Base-by-base conservation (phyloP, 768 basidiomycete genomes). In the Leucocoprinus birnbaumii region DNA sequence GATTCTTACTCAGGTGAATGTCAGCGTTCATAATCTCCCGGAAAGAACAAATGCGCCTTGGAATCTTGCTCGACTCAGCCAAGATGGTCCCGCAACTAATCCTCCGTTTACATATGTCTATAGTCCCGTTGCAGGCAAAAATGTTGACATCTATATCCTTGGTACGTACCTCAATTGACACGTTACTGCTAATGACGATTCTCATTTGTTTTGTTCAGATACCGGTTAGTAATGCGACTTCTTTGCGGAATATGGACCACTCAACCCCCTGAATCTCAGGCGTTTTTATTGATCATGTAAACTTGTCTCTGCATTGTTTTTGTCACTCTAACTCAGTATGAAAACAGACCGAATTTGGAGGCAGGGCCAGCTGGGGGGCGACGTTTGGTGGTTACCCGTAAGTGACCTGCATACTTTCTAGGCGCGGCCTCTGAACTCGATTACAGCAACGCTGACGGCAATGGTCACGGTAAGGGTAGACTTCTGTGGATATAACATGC, bases 81-180 rank as follows among this genome's bases (percentile, higher is more conserved):
- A 58, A 57, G 51, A 59, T 55, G 26, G 41, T 51, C 44, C 26
- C 25, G 31, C 19, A 18, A 58, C 55, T 22, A 46, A 37, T n/a
- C 40, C 58, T 16, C 61, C 58, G 14, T 70, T 61, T 50, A 59
- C 59, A 24, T 63, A 63, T 48, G 58, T 41, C 19, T 63, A 60
- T 37, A 56, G 57, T 31, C 14, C 40, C 6, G 21, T 24, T 11
- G 56, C 53, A 5, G 59, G 59, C 13, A 1, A 19, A 8, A 62
- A 59, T 3, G 58, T 59, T 7, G 62, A 62, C 47, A 61, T 66
- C 25, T 63, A 62, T 35, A 42, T 60, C 26, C 35, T 63, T 34
- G 61, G 58, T 59, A 26, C 5, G 58, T 19, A n/a, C 40, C 24
- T n/a, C 11, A n/a, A n/a, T n/a, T n/a, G n/a, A n/a, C n/a, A n/a